Conservation (phyloP, 2,329 filamentous ascomycete genomes). For the Xylariaceae sp. region DNA sequence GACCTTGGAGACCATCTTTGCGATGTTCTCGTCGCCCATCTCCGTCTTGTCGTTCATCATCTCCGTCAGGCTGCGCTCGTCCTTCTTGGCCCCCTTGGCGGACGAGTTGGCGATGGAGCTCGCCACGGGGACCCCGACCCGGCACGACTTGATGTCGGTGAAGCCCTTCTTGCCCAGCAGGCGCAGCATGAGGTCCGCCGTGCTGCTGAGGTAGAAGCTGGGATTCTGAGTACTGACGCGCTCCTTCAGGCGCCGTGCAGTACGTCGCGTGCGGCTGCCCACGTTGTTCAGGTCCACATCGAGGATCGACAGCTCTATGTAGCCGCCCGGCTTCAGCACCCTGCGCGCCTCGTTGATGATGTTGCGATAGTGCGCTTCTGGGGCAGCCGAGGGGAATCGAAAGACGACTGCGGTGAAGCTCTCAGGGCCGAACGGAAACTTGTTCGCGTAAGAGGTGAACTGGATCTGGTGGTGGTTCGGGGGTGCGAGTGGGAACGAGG, state of each 20-base stretch:
- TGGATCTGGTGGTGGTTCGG: constrained; percentile 71
- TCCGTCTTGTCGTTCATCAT: constrained; percentile 65
- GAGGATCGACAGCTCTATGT: constrained; percentile 70
- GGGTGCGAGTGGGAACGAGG: constrained; percentile 48
- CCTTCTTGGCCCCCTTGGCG: constrained; percentile 27
- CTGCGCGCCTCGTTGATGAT: constrained; percentile 69
- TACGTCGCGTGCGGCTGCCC: constrained; percentile 62
- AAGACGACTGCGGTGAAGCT: constrained; percentile 72
- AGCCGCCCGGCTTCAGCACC: constrained; percentile 69
- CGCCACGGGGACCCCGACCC: constrained; percentile 69
- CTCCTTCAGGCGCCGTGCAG: constrained; percentile 65
- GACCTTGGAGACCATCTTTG: constrained; percentile 84
- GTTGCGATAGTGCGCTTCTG: constrained; percentile 61
- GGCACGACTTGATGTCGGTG: constrained; percentile 63
- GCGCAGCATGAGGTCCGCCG: constrained; percentile 55
- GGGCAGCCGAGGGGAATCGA: constrained; percentile 64
- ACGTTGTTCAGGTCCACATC: constrained; percentile 79
- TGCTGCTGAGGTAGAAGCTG: constrained; percentile 52
- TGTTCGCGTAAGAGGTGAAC: constrained; percentile 52
- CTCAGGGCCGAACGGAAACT: constrained; percentile 68
- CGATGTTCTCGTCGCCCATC: constrained; percentile 74
- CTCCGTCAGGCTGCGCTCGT: constrained; percentile 56
- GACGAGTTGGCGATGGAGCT: constrained; percentile 34
- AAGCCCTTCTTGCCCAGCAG: constrained; percentile 64
- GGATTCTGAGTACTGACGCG: constrained; percentile 54